phyloP scores from a whole-genome alignment of 2,329 filamentous ascomycete genomes.

The Decorospora gaudefroyi region DNA sequence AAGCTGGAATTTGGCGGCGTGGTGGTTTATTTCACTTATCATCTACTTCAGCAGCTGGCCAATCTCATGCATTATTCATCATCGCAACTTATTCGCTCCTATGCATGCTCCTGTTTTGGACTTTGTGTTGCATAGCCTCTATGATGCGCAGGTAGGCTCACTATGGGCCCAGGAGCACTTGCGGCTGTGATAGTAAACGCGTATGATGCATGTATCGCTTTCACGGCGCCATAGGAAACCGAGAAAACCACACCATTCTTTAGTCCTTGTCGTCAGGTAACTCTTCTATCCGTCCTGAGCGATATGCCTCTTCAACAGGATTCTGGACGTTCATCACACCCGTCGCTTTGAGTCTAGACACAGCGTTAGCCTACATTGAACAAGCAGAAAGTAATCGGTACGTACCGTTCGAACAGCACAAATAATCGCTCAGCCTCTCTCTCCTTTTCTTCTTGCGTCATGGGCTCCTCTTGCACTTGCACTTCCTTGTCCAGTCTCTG shows the following conservation, averaged over 20 bases:
- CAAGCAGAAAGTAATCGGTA: background rate
- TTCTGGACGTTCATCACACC: conserved; percentile 80
- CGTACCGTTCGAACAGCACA: conserved; percentile 82
- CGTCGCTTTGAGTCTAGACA: conserved; percentile 65
- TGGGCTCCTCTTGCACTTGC: conserved; percentile 64
- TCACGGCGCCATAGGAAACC: background rate
- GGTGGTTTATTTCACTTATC: no score
- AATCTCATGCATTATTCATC: no score
- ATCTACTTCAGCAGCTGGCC: no score
- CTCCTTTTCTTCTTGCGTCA: conserved; percentile 92
- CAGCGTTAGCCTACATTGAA: conserved; percentile 8
- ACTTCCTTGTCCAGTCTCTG: conserved; percentile 74
- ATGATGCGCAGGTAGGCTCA: no score
- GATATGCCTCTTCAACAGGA: conserved; percentile 71
- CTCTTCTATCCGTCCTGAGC: conserved; percentile 72
- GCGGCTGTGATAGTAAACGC: no score
- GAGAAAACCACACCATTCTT: background rate
- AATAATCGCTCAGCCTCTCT: conserved; percentile 87
- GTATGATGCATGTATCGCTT: no score
- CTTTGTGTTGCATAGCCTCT: no score
- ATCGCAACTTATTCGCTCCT: no score
- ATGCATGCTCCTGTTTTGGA: no score
- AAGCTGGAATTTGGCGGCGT: no score
- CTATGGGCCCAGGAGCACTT: no score
- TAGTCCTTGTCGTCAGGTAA: conserved; percentile 58